These are phyloP conservation scores for Candida sanyaensis DNA, from an alignment of 1,139 yeast species.

Conservation along the genomic window DNA sequence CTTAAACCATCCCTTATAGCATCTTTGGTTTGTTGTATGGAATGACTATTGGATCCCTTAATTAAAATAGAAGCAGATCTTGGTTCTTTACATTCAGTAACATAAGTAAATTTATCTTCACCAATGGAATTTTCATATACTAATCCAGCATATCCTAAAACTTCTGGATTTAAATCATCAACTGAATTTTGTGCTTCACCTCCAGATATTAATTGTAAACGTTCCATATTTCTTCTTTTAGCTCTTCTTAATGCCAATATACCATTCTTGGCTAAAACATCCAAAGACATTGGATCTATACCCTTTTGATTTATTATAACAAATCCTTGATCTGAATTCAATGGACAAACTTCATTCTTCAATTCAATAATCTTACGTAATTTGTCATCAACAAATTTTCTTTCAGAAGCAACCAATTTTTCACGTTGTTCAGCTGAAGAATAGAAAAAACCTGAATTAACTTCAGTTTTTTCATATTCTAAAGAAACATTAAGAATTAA, in stretches of 20 bases:
- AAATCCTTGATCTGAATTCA: conserved; percentile 73
- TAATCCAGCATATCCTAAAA: conserved; percentile 88
- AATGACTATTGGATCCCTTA: conserved; percentile 89
- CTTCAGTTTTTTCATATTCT: conserved; percentile 98
- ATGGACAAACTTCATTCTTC: conserved; percentile 87
- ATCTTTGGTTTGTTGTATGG: conserved; percentile 89
- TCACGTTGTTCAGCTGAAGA: conserved; percentile 96
- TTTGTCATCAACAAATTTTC: conserved; percentile 94
- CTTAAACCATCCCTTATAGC: conserved; percentile 97
- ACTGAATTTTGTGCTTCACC: conserved; percentile 98
- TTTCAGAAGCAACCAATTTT: conserved; percentile 88
- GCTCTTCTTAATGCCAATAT: conserved; percentile 96
- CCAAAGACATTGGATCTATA: conserved; percentile 97
- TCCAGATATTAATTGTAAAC: conserved; percentile 93
- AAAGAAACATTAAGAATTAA: conserved; percentile 89
- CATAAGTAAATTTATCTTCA: conserved; percentile 95
- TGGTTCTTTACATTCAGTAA: conserved; percentile 90
- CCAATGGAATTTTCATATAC: conserved; percentile 94
- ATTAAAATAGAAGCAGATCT: conserved; percentile 89
- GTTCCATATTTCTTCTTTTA: conserved; percentile 98
- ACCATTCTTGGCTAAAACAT: conserved; percentile 88
- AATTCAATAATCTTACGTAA: conserved; percentile 87
- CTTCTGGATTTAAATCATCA: conserved; percentile 82
- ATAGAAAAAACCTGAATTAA: conserved; percentile 93
- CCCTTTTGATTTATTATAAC: conserved; percentile 98